Percentiles rank a stretch among this genome's conserved stretches.
Conservation (phyloP, 257 asterid species). For the Striga asiatica region DNA sequence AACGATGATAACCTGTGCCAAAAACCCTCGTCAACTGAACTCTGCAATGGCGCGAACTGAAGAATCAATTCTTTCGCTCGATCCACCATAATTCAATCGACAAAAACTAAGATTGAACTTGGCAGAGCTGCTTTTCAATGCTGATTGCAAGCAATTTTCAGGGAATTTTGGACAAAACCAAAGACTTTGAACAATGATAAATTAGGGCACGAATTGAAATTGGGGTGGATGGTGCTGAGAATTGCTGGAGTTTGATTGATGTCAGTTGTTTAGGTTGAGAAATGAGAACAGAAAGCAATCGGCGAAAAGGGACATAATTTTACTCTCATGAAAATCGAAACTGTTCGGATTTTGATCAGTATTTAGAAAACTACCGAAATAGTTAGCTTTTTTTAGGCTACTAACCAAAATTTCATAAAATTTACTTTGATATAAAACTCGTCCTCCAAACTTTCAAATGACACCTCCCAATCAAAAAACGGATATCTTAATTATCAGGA, state of each 20-base stretch:
- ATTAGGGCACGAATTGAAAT: constrained; percentile 18
- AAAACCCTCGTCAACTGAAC: constrained; percentile 82
- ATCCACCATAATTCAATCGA: constrained; percentile 7
- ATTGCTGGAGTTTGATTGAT: background rate
- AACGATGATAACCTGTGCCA: constrained; percentile 86
- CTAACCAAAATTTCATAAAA: no score
- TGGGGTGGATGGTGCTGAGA: background rate
- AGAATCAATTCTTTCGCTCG: constrained; percentile 29
- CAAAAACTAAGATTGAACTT: background rate
- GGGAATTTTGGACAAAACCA: background rate
- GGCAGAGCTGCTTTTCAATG: background rate
- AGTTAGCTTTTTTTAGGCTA: no score
- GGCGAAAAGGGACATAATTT: no score
- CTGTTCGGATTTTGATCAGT: no score
- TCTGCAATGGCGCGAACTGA: constrained; percentile 65
- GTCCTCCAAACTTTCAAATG: no score
- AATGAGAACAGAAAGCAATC: background rate
- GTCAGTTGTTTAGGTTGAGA: background rate
- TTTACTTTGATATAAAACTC: no score
- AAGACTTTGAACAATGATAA: background rate
- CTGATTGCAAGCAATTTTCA: background rate
- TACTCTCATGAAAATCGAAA: no score
- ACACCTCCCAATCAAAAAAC: no score
- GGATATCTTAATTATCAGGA: no score
- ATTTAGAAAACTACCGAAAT: no score